Evolutionary conservation across 306 rosid species (phyloP).

Genomic region (Prunus padus): DNA sequence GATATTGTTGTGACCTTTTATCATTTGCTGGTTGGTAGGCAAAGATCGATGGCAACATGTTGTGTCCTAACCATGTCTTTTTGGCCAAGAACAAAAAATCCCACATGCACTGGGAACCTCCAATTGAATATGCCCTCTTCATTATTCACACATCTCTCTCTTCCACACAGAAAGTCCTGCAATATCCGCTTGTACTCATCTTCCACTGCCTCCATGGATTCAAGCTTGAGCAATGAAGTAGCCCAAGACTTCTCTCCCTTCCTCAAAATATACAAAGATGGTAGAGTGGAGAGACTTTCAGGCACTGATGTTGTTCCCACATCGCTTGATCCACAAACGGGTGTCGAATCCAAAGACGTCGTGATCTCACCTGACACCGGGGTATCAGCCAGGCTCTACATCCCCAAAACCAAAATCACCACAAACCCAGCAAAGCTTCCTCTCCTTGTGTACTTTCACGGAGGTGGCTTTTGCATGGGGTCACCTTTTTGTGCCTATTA

Average conservation of each 20-base stretch:
- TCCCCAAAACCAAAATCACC: constrained; percentile 32
- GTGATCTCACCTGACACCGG: constrained; percentile 47
- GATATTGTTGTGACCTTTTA: neutral
- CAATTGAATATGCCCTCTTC: neutral
- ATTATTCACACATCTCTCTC: neutral
- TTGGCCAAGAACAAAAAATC: neutral
- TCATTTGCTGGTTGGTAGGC: neutral
- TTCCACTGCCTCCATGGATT: constrained; percentile 29
- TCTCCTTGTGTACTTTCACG: constrained; percentile 60
- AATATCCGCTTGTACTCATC: constrained; percentile 8
- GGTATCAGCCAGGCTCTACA: constrained; percentile 54
- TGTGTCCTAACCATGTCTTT: neutral
- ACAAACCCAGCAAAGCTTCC: constrained; percentile 49
- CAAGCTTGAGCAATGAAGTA: constrained; percentile 23
- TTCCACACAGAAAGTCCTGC: neutral
- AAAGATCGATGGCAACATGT: constrained; percentile 8
- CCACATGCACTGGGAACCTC: neutral
- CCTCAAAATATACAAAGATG: constrained; percentile 60
- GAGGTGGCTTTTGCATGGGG: constrained; percentile 68
- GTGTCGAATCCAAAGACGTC: constrained; percentile 66
- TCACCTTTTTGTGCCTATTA: constrained; percentile 52
- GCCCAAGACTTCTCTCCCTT: constrained; percentile 46
- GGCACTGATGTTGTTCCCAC: constrained; percentile 47
- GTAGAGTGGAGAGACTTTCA: constrained; percentile 42
- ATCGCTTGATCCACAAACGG: constrained; percentile 39